Percentiles rank a stretch among this genome's conserved stretches.
These are phyloP conservation scores for Fonsecaea erecta DNA, from an alignment of 2,329 filamentous ascomycete species.

Conservation along the genomic window DNA sequence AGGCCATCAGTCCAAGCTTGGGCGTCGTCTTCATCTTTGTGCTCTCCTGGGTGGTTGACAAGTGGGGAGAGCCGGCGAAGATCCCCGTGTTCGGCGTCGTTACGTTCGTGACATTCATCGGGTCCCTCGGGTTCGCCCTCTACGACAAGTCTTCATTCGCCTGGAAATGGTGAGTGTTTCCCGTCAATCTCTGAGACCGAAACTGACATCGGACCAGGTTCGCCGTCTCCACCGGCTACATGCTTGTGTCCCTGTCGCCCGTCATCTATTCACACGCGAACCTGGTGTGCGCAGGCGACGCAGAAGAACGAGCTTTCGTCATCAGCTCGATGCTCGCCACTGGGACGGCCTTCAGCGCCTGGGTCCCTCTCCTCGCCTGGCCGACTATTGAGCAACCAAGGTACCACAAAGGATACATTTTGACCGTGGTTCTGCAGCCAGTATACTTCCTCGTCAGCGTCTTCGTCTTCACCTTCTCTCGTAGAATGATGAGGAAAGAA, in stretches of 20 bases:
- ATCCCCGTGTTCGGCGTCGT: conserved; percentile 19
- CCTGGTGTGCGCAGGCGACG: conserved; percentile 14
- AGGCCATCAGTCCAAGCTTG: conserved; percentile 14
- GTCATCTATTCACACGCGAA: conserved; percentile 21
- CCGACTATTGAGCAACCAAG: conserved; percentile 17
- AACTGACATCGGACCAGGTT: neutral
- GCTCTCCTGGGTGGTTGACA: conserved; percentile 15
- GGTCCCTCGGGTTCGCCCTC: conserved; percentile 6
- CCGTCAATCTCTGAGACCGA: too few species aligned
- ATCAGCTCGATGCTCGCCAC: conserved; percentile 20
- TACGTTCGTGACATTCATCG: conserved; percentile 5
- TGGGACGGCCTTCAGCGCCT: conserved; percentile 16
- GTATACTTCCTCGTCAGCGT: neutral
- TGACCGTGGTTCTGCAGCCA: neutral
- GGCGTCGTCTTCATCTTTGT: conserved; percentile 14
- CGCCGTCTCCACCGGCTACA: conserved; percentile 10
- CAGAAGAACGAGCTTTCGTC: conserved; percentile 21
- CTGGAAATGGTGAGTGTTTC: conserved; percentile 11
- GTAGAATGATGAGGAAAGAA: too few species aligned
- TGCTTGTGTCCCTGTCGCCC: conserved; percentile 6
- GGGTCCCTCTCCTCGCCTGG: conserved; percentile 17
- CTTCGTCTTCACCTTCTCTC: too few species aligned
- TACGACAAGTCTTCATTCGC: conserved; percentile 11
- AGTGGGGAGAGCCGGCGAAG: conserved; percentile 15
- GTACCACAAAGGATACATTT: conserved; percentile 20